A percentile compares a stretch with the other conserved stretches of the same genome.
These are phyloP conservation scores for Talaromyces sp. DNA, from an alignment of 2,329 filamentous ascomycete species.

Conservation along the genomic window DNA sequence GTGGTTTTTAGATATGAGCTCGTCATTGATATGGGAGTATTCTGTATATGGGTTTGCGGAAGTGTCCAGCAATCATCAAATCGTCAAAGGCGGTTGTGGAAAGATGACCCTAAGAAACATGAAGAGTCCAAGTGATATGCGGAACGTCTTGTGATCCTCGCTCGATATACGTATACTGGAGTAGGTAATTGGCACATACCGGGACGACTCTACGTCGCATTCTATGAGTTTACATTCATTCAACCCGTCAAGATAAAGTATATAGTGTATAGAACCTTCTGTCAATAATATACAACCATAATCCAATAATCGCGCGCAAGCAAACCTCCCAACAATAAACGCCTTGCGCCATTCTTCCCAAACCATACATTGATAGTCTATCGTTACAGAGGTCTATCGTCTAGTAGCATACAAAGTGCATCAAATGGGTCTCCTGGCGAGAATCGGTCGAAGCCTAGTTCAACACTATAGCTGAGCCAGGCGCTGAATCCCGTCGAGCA, in stretches of 20 bases:
- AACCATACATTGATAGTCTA: background rate
- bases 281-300: background rate
- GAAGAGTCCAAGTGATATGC: too few species aligned
- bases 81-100: background rate
- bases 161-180: too few species aligned
- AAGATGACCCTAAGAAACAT: too few species aligned
- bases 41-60: background rate
- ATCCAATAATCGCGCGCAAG: background rate
- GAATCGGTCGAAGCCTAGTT: background rate
- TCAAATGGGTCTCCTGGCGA: background rate
- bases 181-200: too few species aligned
- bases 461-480: background rate
- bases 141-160: too few species aligned
- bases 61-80: background rate
- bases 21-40: background rate
- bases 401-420: background rate
- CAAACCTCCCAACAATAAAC: background rate
- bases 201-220: too few species aligned
- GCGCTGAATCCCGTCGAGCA: conserved; percentile 12
- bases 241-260: too few species aligned
- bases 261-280: background rate
- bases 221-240: too few species aligned
- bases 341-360: background rate
- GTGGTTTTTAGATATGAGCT: background rate
- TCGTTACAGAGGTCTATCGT: background rate